Base-by-base conservation (phyloP, 257 asterid genomes). In the Forsythia viridissima region DNA sequence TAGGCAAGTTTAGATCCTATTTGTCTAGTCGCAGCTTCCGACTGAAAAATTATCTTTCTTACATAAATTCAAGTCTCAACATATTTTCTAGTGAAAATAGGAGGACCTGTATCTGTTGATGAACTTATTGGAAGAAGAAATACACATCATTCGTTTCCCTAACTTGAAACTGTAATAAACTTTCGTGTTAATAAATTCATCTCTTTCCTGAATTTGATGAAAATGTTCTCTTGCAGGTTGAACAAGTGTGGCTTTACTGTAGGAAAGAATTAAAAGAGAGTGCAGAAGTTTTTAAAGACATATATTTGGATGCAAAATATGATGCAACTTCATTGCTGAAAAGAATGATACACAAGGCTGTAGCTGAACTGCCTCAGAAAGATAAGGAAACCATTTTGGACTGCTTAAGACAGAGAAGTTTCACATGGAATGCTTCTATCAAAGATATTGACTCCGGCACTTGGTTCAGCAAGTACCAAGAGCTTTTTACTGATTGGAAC, bases 191-290 rank as follows among this genome's bases (percentile, higher is more conserved):
- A 55, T 55, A 15, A 55, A 16, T 55, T 55, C 24, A 57, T 57
- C 30, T 57, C 10, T 7, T 57, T 11, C 34, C 6, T 30, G 30
- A 20, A n/a, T 20, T 40, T 63, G 52, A 59, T 65, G 44, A 43
- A 24, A 39, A 77, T 8, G 68, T 61, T 57, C 4, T 21, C 48
- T 72, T 69, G 68, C 87, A 94, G 98, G 91, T 82, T 8, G 85
- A 79, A 36, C 87, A 79, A 59, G 83, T 74, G 46, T 89, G 86
- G 91, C 76, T 69, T 70, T 80, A 76, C 34, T 90, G 91, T 76
- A 80, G 78, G 68, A 79, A 87, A 83, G 89, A 82, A 84, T 77
- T 88, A 48, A 80, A 82, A 83, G 82, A 86, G 41, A 76, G 80
- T 67, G 48, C 84, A 3, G 78, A 77, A 76, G 82, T 68, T 46